Percentiles rank a stretch among this genome's conserved stretches.
These are phyloP conservation scores for Talaromyces wortmannii DNA, from an alignment of 495 filamentous ascomycete genomes.

Conservation along the genomic window DNA sequence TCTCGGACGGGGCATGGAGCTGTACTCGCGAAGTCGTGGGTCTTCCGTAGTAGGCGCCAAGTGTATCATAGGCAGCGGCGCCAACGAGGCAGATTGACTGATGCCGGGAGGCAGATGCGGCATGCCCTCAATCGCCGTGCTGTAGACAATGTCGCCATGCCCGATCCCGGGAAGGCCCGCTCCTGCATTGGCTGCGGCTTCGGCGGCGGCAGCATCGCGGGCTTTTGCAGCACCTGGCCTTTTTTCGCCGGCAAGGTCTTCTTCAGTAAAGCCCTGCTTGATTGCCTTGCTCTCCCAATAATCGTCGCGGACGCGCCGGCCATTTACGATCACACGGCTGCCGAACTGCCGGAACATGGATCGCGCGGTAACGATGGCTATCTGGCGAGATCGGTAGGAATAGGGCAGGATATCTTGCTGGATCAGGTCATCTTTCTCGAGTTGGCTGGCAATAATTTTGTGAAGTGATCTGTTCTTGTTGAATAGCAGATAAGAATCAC, in stretches of 20 bases:
- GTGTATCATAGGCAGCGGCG: conserved; percentile 80
- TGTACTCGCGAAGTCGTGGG: conserved; percentile 71
- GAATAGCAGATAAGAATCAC: conserved; percentile 96
- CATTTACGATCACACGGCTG: conserved; percentile 85
- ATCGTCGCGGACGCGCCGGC: conserved; percentile 88
- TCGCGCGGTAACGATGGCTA: conserved; percentile 95
- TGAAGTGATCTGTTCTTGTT: conserved; percentile 97
- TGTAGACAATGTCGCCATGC: conserved; percentile 77
- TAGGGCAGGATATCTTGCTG: conserved; percentile 93
- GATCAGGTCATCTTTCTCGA: conserved; percentile 95
- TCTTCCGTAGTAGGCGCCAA: conserved; percentile 71
- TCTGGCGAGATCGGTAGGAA: conserved; percentile 95
- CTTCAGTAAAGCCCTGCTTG: conserved; percentile 98
- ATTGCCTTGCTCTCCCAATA: conserved; percentile 97
- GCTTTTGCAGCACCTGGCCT: conserved; percentile 85
- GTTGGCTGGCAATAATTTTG: conserved; percentile 96
- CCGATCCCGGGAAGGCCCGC: conserved; percentile 45
- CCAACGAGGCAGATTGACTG: conserved; percentile 45
- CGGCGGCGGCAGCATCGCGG: conserved; percentile 69
- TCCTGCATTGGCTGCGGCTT: conserved; percentile 28
- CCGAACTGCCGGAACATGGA: conserved; percentile 99
- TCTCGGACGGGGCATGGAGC: conserved; percentile 72
- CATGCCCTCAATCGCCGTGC: conserved; percentile 58
- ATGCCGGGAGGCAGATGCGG: conserved; percentile 67
- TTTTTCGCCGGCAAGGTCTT: conserved; percentile 94